Evolutionary conservation across 495 filamentous ascomycete genomes (phyloP).

Genomic region (Oidiodendron maius): DNA sequence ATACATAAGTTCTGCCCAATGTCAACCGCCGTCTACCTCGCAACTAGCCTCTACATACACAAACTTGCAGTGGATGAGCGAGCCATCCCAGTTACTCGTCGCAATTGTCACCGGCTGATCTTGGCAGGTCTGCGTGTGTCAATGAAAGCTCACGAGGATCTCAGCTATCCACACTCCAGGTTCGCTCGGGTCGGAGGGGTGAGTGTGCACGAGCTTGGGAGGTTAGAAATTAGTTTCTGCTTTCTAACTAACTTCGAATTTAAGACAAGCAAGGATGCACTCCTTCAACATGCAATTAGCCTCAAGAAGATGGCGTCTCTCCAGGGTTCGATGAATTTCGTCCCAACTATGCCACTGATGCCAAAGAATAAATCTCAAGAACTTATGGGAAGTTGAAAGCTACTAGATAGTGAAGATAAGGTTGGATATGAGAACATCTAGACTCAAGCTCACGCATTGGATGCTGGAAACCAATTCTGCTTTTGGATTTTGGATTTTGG

Average conservation of each 20-base stretch:
- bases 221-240: conserved; percentile 87
- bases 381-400: too few species aligned
- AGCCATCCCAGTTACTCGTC: conserved; percentile 64
- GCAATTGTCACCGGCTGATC: conserved; percentile 83
- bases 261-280: conserved; percentile 57
- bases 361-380: too few species aligned
- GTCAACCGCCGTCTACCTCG: conserved; percentile 95
- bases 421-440: too few species aligned
- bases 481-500: too few species aligned
- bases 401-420: too few species aligned
- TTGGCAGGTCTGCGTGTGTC: conserved; percentile 80
- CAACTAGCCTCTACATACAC: conserved; percentile 84
- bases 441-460: too few species aligned
- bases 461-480: too few species aligned
- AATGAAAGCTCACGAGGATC: conserved; percentile 89
- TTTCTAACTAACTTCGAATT: conserved; percentile 79
- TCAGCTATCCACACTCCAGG: conserved; percentile 74
- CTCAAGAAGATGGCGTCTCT: conserved; percentile 20
- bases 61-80: conserved; percentile 68
- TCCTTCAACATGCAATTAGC: conserved; percentile 41
- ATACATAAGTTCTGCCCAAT: conserved; percentile 89
- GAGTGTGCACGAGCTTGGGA: conserved; percentile 66
- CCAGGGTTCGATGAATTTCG: conserved; percentile 23
- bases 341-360: conserved; percentile 20
- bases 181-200: conserved; percentile 90